Evolutionary conservation across 106 monocot species (phyloP), one percentile per base, ranked within the genome.

Genomic region (Vanilla planifolia): DNA sequence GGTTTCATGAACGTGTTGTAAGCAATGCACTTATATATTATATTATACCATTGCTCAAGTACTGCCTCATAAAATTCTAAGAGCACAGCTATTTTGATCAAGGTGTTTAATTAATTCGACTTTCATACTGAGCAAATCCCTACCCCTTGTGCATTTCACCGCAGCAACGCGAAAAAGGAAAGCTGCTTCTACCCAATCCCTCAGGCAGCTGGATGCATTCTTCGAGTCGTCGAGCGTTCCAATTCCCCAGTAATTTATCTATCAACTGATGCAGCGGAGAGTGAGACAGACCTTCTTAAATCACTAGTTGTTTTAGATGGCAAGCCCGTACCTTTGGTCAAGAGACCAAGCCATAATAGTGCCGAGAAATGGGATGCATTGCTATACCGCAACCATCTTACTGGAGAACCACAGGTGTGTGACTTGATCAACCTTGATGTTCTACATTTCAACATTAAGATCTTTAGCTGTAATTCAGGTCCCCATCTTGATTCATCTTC

Each of bases 361-460:
- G 48, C 62, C 3, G 96, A 98, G 71, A 98, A 98, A 77, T 98
- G 96, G 96, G 96, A 98, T 75, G 80, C 91, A 17, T 73, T 91
- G 65, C 50, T 98, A 32, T 88, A 85, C 62, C 79, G 96, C 69
- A 87, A 98, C 51, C 80, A 81, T 43, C 51, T 98, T 9, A 75
- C 77, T 14, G 87, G 70, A 23, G 87, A 91, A 58, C 62, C n/a
- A 53, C 96, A 98, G 83, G 93, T 93, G 53, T 29, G 20, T 43
- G n/a, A n/a, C n/a, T n/a, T n/a, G n/a, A n/a, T n/a, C n/a, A n/a
- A n/a, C n/a, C n/a, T n/a, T n/a, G n/a, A n/a, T n/a, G n/a, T n/a
- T n/a, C n/a, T 52, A 36, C 43, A 28, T 46, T 8, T 9, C 6
- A 21, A 21, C 32, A 19, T 33, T 55, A 33, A 16, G n/a, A 15